These are phyloP conservation scores for Glarea lozoyensis DNA, from an alignment of 495 filamentous ascomycete species.

Conservation along the genomic window DNA sequence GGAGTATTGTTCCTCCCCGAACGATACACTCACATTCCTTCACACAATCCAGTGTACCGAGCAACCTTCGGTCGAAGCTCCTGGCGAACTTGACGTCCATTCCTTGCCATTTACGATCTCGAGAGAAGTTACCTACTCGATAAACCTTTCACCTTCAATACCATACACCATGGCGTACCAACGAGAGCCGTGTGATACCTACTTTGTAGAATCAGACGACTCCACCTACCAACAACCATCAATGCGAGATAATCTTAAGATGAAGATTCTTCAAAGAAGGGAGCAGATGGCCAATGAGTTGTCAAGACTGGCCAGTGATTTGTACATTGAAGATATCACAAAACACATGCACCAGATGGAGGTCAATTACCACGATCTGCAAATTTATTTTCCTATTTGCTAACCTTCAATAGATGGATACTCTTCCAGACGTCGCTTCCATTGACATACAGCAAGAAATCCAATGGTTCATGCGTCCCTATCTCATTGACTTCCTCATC, in stretches of 20 bases:
- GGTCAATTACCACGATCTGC: constrained; percentile 41
- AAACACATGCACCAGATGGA: constrained; percentile 95
- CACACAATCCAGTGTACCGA: constrained; percentile 12
- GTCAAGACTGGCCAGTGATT: constrained; percentile 69
- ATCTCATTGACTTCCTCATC: constrained; percentile 95
- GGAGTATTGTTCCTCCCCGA: constrained; percentile 6
- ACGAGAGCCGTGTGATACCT: constrained; percentile 60
- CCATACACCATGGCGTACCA: constrained; percentile 59
- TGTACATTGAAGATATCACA: constrained; percentile 89
- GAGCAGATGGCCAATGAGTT: constrained; percentile 80
- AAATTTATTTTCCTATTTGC: constrained; percentile 6
- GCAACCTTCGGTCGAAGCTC: constrained; percentile 24
- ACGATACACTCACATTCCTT: constrained; percentile 13
- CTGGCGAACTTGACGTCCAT: constrained; percentile 26
- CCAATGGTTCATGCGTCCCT: constrained; percentile 99
- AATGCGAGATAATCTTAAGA: constrained; percentile 62
- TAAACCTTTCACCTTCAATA: constrained; percentile 8
- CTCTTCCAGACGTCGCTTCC: constrained; percentile 87
- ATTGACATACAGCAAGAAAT: constrained; percentile 99
- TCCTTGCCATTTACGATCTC: constrained; percentile 17
- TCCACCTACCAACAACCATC: constrained; percentile 36
- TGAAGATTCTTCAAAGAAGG: constrained; percentile 67
- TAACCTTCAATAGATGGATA: constrained; percentile 57
- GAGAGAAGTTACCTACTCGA: no score
- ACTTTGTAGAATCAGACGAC: constrained; percentile 81